Conservation (phyloP, 257 asterid genomes). For the Nicotiana attenuata region DNA sequence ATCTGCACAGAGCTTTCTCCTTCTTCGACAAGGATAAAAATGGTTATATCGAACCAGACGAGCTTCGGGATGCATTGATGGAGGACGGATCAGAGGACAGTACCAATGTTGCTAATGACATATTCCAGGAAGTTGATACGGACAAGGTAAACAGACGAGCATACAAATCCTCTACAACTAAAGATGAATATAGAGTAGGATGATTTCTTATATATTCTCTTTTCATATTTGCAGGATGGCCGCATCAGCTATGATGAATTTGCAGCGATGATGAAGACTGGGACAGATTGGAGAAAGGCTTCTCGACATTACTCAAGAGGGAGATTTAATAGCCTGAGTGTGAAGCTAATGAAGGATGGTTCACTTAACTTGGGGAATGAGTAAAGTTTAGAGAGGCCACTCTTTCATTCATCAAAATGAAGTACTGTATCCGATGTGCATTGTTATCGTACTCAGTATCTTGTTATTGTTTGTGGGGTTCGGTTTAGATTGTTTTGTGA, state of each 20-base stretch:
- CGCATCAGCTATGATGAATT: slow-evolving; percentile 83
- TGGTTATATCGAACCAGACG: slow-evolving; percentile 73
- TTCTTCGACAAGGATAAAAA: slow-evolving; percentile 69
- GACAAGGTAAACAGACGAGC: slow-evolving; percentile 55
- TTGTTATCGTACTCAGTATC: slow-evolving; percentile 11
- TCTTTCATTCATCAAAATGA: slow-evolving; percentile 17
- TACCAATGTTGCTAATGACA: slow-evolving; percentile 67
- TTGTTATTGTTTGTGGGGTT: slow-evolving; percentile 33
- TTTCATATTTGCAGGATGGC: slow-evolving; percentile 59
- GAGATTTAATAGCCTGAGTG: slow-evolving; percentile 75
- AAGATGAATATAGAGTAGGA: not conserved
- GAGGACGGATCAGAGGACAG: slow-evolving; percentile 75
- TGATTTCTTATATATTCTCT: slow-evolving; percentile 5
- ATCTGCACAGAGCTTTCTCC: slow-evolving; percentile 72
- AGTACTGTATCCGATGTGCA: slow-evolving; percentile 20
- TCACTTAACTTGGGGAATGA: slow-evolving; percentile 73
- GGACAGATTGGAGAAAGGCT: slow-evolving; percentile 96
- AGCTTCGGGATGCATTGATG: slow-evolving; percentile 64
- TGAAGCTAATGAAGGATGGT: slow-evolving; percentile 84
- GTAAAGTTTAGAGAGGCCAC: slow-evolving; percentile 29
- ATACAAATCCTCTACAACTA: not conserved
- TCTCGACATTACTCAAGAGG: slow-evolving; percentile 90
- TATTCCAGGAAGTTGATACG: slow-evolving; percentile 85
- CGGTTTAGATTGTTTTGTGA: slow-evolving; percentile 20
- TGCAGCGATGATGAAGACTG: slow-evolving; percentile 89